These are phyloP conservation scores for Russula sp. DNA, from an alignment of 768 basidiomycete genomes.

Conservation along the genomic window DNA sequence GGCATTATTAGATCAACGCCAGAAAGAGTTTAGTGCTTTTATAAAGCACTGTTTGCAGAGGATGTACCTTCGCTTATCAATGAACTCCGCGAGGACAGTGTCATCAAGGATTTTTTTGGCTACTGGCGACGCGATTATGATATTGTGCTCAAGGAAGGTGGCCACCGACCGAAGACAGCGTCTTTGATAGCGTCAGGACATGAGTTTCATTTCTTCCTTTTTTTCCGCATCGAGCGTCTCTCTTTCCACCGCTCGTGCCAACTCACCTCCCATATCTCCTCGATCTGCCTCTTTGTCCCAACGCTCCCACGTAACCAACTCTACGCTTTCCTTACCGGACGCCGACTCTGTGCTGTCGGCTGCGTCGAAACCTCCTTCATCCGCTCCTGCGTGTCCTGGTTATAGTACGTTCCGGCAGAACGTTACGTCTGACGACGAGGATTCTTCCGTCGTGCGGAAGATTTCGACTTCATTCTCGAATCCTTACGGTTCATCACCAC, in stretches of 20 bases:
- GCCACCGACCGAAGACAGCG: constrained; percentile 26
- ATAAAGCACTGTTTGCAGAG: constrained; percentile 57
- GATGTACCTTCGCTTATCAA: constrained; percentile 62
- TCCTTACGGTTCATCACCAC: neutral
- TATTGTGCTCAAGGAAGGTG: constrained; percentile 45
- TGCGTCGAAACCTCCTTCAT: neutral
- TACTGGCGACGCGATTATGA: constrained; percentile 75
- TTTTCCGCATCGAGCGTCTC: constrained; percentile 47
- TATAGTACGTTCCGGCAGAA: neutral
- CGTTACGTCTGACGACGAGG: constrained; percentile 11
- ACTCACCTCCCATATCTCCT: constrained; percentile 22
- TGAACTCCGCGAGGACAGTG: constrained; percentile 57
- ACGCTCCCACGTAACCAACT: constrained; percentile 5
- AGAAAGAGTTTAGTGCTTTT: constrained; percentile 56
- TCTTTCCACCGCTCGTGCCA: constrained; percentile 33
- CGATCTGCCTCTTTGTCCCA: constrained; percentile 6
- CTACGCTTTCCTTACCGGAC: constrained; percentile 14
- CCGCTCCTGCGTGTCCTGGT: constrained; percentile 13
- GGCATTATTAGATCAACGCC: constrained; percentile 61
- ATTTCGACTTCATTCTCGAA: constrained; percentile 2
- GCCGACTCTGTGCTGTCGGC: constrained; percentile 5
- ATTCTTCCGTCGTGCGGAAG: neutral
- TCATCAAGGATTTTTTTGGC: constrained; percentile 74
- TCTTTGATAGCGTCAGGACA: constrained; percentile 35
- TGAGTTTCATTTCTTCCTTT: constrained; percentile 57